phyloP scores from a whole-genome alignment of 1,284 basidiomycete genomes.

The Mycena sp. region DNA sequence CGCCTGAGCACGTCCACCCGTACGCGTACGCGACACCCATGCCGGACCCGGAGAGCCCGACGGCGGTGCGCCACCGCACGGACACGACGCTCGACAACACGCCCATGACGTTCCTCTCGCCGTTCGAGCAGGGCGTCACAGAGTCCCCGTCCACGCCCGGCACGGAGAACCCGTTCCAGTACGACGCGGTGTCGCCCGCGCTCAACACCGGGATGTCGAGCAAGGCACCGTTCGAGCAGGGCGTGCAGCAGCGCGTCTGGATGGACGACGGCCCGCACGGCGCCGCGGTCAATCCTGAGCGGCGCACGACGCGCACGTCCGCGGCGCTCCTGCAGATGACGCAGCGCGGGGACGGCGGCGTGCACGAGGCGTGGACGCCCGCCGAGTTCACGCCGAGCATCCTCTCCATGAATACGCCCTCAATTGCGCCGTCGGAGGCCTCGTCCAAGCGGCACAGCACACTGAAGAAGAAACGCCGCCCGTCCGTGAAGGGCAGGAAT shows the following conservation, averaged over 20 bases:
- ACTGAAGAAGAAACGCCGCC: constrained; percentile 26
- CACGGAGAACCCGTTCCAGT: constrained; percentile 24
- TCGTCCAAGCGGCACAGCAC: constrained; percentile 2
- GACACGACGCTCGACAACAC: constrained; percentile 22
- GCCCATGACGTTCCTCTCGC: constrained; percentile 17
- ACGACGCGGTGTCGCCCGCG: constrained; percentile 7
- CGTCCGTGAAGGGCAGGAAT: constrained; percentile 3
- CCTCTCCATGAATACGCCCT: background rate
- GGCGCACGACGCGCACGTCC: constrained; percentile 4
- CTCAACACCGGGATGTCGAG: background rate
- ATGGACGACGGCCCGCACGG: constrained; percentile 21
- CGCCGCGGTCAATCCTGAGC: background rate
- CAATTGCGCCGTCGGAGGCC: background rate
- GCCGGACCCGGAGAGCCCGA: background rate
- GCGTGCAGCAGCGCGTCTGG: constrained; percentile 13
- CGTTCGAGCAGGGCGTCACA: background rate
- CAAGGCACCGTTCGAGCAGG: background rate
- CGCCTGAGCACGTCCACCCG: constrained; percentile 17
- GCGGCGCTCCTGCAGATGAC: constrained; percentile 31
- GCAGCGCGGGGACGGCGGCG: constrained; percentile 22
- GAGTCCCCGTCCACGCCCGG: background rate
- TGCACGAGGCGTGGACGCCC: constrained; percentile 19
- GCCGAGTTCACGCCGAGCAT: constrained; percentile 27
- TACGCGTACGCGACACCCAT: constrained; percentile 14
- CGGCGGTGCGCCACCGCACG: constrained; percentile 10